These are phyloP conservation scores for Coemansia nantahalensis DNA, from an alignment of 192 early-diverging fungal genomes.

Conservation along the genomic window DNA sequence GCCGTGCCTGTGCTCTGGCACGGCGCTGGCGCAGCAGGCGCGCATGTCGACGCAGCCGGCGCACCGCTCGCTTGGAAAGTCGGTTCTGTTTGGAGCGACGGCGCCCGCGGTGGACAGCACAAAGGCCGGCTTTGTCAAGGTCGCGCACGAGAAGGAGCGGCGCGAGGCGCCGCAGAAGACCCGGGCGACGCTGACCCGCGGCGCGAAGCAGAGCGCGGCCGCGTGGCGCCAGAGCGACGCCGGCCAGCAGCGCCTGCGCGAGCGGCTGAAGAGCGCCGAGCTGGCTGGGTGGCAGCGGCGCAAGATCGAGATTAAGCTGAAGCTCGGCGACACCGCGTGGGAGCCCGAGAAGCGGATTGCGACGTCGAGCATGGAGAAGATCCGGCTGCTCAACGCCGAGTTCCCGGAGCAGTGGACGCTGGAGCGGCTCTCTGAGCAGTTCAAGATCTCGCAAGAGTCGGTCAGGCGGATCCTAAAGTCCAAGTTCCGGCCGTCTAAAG, in stretches of 20 bases:
- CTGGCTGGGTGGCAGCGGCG: constrained; percentile 45
- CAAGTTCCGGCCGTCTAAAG: constrained; percentile 33
- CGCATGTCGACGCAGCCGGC: background rate
- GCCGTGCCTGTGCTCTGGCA: no score
- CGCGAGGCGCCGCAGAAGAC: constrained; percentile 1
- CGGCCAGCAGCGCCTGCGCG: constrained; percentile 11
- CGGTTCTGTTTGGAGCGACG: background rate
- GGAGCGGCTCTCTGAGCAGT: constrained; percentile 49
- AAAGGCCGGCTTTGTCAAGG: constrained; percentile 20
- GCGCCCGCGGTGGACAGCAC: background rate
- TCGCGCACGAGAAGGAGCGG: background rate
- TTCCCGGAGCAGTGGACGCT: constrained; percentile 52
- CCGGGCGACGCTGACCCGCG: constrained; percentile 20
- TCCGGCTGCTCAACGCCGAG: constrained; percentile 42
- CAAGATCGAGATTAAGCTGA: constrained; percentile 50
- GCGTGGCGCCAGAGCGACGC: constrained; percentile 22
- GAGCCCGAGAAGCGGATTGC: constrained; percentile 41
- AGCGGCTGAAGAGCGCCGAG: constrained; percentile 17
- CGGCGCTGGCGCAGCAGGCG: no score
- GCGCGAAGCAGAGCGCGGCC: constrained; percentile 9
- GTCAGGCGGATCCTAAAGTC: constrained; percentile 57
- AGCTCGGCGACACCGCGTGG: constrained; percentile 28
- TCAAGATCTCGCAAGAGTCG: constrained; percentile 55
- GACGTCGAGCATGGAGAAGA: constrained; percentile 48
- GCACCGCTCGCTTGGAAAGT: constrained; percentile 4